phyloP scores from a whole-genome alignment of 108 stramenopile genomes.

The Skeletonema potamos region DNA sequence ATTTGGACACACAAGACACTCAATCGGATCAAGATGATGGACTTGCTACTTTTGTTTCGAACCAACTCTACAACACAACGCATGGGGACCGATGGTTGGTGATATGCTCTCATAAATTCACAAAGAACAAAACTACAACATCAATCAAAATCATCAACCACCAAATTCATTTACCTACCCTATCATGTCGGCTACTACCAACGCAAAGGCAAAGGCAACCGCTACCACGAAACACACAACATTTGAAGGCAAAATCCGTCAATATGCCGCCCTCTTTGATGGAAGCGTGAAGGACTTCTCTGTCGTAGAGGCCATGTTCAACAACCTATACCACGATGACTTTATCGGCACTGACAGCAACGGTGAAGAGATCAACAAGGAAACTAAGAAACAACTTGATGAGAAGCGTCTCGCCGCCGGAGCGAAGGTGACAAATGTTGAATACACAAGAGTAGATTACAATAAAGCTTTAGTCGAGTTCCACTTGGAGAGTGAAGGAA shows the following conservation, averaged over 20 bases:
- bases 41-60: too few relatives aligned
- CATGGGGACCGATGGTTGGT: too few relatives aligned
- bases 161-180: too few relatives aligned
- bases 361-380: background rate
- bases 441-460: background rate
- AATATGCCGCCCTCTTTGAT: background rate
- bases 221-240: background rate
- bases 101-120: too few relatives aligned
- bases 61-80: too few relatives aligned
- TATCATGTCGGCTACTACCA: too few relatives aligned
- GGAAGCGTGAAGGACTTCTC: slow-evolving; percentile 4
- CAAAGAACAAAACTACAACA: too few relatives aligned
- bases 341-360: background rate
- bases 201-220: too few relatives aligned
- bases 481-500: background rate
- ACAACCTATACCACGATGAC: background rate
- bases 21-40: too few relatives aligned
- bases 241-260: background rate
- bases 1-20: too few relatives aligned
- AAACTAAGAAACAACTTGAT: background rate
- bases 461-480: background rate
- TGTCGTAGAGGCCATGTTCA: background rate
- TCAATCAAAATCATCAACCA: too few relatives aligned
- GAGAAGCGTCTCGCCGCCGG: background rate
- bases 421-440: background rate